Evolutionary conservation across 768 basidiomycete genomes (phyloP), one percentile per base, ranked within the genome.

Genomic region (Mycena crocata): DNA sequence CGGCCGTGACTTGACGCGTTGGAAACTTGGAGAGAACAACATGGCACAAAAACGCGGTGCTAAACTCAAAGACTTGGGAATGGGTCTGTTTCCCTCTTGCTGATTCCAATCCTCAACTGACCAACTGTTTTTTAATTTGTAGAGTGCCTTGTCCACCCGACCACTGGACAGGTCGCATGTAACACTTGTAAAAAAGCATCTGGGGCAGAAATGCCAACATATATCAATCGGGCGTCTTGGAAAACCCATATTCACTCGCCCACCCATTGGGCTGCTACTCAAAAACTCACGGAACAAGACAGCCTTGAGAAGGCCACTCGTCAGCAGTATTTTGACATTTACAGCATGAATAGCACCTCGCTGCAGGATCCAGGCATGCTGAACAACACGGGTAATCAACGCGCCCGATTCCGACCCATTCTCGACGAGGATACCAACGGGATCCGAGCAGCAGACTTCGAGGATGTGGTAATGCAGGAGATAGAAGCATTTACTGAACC

Each of bases 361-460:
- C 62, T 64, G 31, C 45, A 49, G 23, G n/a, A n/a, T 3, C 62
- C 62, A 0, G 35, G 19, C 1, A 17, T n/a, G 8, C n/a, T 28
- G 5, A 4, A 14, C 0, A 24, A 57, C 21, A 15, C 8, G 1
- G 17, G 26, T 34, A 40, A 50, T 10, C 50, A 32, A 23, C 45
- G 37, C 1, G 8, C 61, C 14, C 62, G 28, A 12, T 64, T 64
- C 32, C 51, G n/a, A 5, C 32, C 52, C 0, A 40, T 55, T 40
- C 45, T 39, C 19, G 54, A 64, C 35, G 54, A 64, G 31, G 62
- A 64, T 35, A 56, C 4, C 1, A 64, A 64, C 35, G 45, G 54
- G 5, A 26, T 64, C 37, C 40, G 55, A 23, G 10, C 52, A 1
- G 42, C 44, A 0, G 62, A 64, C 28, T 57, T 56, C 14, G 5